Percentiles rank a stretch among this genome's conserved stretches.
These are phyloP conservation scores for Thraustochytrium sp. DNA, from an alignment of 352 stramenopile species.

Conservation along the genomic window DNA sequence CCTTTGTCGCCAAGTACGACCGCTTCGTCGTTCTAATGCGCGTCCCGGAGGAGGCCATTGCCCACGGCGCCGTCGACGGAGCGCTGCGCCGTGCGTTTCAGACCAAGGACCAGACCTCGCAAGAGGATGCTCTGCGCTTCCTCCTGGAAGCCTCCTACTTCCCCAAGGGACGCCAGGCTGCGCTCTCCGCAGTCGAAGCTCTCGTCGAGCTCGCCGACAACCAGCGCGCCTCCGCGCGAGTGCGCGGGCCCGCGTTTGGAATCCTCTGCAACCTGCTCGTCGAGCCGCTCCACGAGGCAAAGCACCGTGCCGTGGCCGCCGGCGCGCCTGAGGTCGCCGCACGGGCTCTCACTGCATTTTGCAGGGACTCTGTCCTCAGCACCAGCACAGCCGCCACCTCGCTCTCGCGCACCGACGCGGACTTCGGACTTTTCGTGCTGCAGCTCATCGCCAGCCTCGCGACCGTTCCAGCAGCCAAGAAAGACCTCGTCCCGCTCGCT, in stretches of 20 bases:
- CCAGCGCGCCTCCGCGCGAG: background rate
- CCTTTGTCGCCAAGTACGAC: background rate
- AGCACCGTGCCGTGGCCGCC: background rate
- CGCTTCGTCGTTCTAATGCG: background rate
- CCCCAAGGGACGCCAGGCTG: background rate
- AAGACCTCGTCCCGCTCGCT: background rate
- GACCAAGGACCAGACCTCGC: background rate
- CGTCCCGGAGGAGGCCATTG: background rate
- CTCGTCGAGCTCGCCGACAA: background rate
- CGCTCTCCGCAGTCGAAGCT: background rate
- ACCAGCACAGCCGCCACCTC: too few species aligned
- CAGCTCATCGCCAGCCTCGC: background rate
- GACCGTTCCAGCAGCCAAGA: background rate
- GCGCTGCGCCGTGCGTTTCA: background rate
- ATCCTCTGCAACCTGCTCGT: background rate
- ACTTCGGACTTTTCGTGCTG: too few species aligned
- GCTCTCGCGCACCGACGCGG: too few species aligned
- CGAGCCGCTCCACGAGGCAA: background rate
- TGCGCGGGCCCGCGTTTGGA: background rate
- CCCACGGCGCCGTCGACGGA: background rate
- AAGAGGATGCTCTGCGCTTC: background rate
- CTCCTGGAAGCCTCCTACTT: conserved; percentile 3
- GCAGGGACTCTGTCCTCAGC: too few species aligned
- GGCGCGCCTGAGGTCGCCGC: background rate
- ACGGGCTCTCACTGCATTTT: background rate